A percentile compares a stretch with the other conserved stretches of the same genome.
Conservation (phyloP, 1,284 basidiomycete species). For the Papiliotrema fonsecae region DNA sequence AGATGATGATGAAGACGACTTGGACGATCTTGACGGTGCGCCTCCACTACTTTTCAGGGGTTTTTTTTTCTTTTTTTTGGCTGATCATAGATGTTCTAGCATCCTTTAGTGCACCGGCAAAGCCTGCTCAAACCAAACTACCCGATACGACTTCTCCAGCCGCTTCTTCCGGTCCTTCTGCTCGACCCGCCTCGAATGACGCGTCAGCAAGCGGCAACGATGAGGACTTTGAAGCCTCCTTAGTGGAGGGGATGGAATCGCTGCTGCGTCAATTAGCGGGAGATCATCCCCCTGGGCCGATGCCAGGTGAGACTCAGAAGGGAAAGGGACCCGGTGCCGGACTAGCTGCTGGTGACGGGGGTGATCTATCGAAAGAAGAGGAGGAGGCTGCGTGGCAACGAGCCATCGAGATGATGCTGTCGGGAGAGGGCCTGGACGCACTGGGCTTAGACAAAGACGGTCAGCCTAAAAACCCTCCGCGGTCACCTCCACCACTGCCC, state of each 20-base stretch:
- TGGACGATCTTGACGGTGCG: slow-evolving; percentile 44
- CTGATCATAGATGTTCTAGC: slow-evolving; percentile 37
- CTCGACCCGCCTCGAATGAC: neutral
- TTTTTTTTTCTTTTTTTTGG: neutral
- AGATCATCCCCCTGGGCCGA: slow-evolving; percentile 43
- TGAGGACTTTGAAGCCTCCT: slow-evolving; percentile 61
- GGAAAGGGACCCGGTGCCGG: neutral
- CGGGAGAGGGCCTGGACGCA: slow-evolving; percentile 61
- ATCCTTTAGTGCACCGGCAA: slow-evolving; percentile 32
- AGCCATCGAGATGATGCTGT: slow-evolving; percentile 70
- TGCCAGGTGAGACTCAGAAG: slow-evolving; percentile 15
- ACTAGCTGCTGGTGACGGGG: slow-evolving; percentile 3
- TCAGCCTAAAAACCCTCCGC: slow-evolving; percentile 7
- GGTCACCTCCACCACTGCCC: neutral
- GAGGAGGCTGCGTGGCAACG: slow-evolving; percentile 55
- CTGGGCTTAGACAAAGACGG: slow-evolving; percentile 37
- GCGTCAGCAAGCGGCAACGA: slow-evolving; percentile 46
- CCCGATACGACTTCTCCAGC: slow-evolving; percentile 31
- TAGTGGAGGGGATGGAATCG: slow-evolving; percentile 78
- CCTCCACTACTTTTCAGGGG: neutral
- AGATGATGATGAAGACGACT: slow-evolving; percentile 43
- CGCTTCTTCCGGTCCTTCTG: slow-evolving; percentile 9
- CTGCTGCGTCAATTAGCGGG: slow-evolving; percentile 65
- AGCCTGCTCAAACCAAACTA: slow-evolving; percentile 8
- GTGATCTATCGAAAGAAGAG: slow-evolving; percentile 29